Evolutionary conservation across 78 protist genomes (phyloP).

Genomic region (Planoprotostelium fungivorum): DNA sequence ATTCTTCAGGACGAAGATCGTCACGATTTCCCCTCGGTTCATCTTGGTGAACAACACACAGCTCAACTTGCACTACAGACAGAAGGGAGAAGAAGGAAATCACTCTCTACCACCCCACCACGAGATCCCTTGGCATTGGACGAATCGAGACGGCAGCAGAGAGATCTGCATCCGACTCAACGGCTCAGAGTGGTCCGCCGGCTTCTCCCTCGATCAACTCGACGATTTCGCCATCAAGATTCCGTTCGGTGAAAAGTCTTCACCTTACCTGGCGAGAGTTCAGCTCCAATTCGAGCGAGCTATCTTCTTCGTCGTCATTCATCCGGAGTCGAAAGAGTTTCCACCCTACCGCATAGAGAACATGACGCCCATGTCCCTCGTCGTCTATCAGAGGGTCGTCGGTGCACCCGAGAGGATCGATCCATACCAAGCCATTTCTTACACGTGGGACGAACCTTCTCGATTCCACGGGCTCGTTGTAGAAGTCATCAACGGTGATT

Average conservation of each 20-base stretch:
- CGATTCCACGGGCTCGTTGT: background rate
- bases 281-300: background rate
- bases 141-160: background rate
- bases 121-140: background rate
- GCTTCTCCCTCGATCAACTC: background rate
- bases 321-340: background rate
- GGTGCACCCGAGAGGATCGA: background rate
- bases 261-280: background rate
- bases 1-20: background rate
- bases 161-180: background rate
- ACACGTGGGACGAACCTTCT: background rate
- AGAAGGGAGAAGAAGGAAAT: background rate
- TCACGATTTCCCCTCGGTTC: background rate
- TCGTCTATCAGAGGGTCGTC: background rate
- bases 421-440: background rate
- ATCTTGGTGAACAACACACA: background rate
- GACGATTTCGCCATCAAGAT: constrained; percentile 1
- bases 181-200: background rate
- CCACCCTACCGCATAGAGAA: constrained; percentile 6
- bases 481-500: background rate
- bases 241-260: background rate
- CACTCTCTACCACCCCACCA: background rate
- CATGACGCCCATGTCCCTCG: background rate
- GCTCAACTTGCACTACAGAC: background rate
- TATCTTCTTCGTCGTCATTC: background rate